Conservation (phyloP, 768 basidiomycete species). For the Pleurotus ostreatus region DNA sequence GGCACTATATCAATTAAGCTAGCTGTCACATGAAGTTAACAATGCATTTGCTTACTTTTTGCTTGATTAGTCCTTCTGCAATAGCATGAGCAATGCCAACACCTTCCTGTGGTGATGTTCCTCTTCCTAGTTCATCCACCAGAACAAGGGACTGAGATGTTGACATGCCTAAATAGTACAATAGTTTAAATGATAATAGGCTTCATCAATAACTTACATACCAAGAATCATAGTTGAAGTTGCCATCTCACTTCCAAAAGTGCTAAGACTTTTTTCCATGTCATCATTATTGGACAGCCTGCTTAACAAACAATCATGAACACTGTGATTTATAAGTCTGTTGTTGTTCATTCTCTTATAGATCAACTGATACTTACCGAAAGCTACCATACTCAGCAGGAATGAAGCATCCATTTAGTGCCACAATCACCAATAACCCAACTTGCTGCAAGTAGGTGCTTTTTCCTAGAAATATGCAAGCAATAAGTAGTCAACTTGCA, state of each 20-base stretch:
- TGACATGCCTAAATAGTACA: conserved; percentile 53
- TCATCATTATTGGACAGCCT: conserved; percentile 94
- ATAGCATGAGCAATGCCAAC: conserved; percentile 83
- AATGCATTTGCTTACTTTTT: conserved; percentile 47
- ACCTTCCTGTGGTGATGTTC: conserved; percentile 82
- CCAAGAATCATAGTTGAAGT: conserved; percentile 89
- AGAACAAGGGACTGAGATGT: conserved; percentile 70
- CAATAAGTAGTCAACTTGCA: neutral
- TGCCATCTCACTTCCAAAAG: conserved; percentile 95
- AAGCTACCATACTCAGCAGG: conserved; percentile 94
- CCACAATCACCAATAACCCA: conserved; percentile 79
- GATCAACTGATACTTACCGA: conserved; percentile 34
- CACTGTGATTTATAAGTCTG: conserved; percentile 29
- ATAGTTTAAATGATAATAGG: neutral
- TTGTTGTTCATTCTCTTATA: neutral
- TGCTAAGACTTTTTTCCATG: conserved; percentile 84
- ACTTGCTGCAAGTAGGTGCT: conserved; percentile 91
- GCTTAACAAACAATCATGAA: conserved; percentile 81
- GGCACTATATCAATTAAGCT: conserved; percentile 43
- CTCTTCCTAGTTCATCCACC: conserved; percentile 91
- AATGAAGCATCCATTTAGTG: conserved; percentile 88
- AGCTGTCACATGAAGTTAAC: neutral
- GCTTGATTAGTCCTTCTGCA: conserved; percentile 68
- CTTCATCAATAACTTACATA: conserved; percentile 17
- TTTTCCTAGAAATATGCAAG: conserved; percentile 51